A percentile compares a stretch with the other conserved stretches of the same genome.
These are phyloP conservation scores for Alternaria arbusti DNA, from an alignment of 2,329 filamentous ascomycete genomes.

Conservation along the genomic window DNA sequence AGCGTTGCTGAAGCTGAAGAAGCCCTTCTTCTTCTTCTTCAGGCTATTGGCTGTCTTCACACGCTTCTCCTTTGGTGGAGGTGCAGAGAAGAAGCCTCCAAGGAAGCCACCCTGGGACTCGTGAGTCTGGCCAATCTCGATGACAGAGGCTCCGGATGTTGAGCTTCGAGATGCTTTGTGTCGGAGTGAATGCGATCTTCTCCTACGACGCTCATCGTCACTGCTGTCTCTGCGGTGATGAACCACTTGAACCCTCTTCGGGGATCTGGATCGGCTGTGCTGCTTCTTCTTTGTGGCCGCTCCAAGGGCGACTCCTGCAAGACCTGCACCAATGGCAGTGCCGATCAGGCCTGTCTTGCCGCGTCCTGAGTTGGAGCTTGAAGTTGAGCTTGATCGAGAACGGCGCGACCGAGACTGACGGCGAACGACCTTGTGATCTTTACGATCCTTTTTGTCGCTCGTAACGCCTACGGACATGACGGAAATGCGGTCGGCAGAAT, in stretches of 20 bases:
- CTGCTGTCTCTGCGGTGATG: conserved; percentile 39
- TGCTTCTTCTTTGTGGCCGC: conserved; percentile 38
- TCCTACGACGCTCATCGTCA: conserved; percentile 35
- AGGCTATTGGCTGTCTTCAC: conserved; percentile 29
- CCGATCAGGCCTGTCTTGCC: conserved; percentile 45
- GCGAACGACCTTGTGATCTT: conserved; percentile 44
- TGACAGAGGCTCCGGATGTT: conserved; percentile 60
- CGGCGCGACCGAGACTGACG: conserved; percentile 33
- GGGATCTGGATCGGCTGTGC: conserved; percentile 46
- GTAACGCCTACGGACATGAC: conserved; percentile 44
- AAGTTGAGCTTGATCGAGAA: conserved; percentile 50
- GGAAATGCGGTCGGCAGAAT: conserved; percentile 44
- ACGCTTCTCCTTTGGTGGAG: conserved; percentile 40
- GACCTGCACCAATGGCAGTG: conserved; percentile 48
- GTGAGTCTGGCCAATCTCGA: conserved; percentile 69
- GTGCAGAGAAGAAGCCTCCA: conserved; percentile 67
- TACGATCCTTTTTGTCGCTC: conserved; percentile 44
- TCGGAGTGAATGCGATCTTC: conserved; percentile 33
- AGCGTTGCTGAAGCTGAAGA: conserved; percentile 58
- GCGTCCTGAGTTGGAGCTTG: conserved; percentile 47
- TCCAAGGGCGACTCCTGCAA: conserved; percentile 49
- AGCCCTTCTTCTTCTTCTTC: conserved; percentile 52
- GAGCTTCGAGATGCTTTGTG: conserved; percentile 46
- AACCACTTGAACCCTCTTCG: conserved; percentile 37
- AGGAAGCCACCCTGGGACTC: conserved; percentile 52